Conservation (phyloP, 768 basidiomycete species). For the Mycena floridula region DNA sequence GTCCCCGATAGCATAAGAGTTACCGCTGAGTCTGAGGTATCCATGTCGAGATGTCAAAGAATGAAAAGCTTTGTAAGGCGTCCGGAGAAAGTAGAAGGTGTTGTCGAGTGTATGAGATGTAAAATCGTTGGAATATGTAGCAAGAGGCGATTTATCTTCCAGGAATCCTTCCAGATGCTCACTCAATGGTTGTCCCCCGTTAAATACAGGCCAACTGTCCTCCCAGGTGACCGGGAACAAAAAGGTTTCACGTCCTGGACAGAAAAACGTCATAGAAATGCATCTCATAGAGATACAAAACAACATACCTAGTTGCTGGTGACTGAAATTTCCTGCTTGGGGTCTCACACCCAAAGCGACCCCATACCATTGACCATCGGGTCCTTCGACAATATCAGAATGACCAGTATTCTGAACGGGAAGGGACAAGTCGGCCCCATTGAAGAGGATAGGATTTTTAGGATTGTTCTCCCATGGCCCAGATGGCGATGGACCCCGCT, state of each 20-base stretch:
- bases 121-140: conserved; percentile 23
- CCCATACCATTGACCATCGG: conserved; percentile 33
- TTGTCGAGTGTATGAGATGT: conserved; percentile 19
- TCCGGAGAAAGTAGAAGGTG: conserved; percentile 31
- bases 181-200: conserved; percentile 22
- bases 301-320: conserved; percentile 25
- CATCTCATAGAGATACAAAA: background rate
- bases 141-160: conserved; percentile 19
- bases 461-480: conserved; percentile 37
- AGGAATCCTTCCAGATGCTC: conserved; percentile 23
- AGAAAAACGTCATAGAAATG: background rate
- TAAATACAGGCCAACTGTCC: conserved; percentile 32
- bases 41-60: conserved; percentile 21
- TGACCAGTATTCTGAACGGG: conserved; percentile 34
- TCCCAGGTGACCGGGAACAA: conserved; percentile 34
- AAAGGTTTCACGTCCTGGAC: conserved; percentile 30
- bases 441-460: conserved; percentile 32
- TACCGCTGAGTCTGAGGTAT: conserved; percentile 25
- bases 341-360: conserved; percentile 34
- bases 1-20: conserved; percentile 31
- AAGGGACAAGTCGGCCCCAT: conserved; percentile 26
- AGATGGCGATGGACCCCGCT: conserved; percentile 27
- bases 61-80: conserved; percentile 31
- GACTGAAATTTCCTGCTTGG: conserved; percentile 25
- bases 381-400: conserved; percentile 28